phyloP scores from a whole-genome alignment of 768 basidiomycete genomes.

The Tulasnella calospora region DNA sequence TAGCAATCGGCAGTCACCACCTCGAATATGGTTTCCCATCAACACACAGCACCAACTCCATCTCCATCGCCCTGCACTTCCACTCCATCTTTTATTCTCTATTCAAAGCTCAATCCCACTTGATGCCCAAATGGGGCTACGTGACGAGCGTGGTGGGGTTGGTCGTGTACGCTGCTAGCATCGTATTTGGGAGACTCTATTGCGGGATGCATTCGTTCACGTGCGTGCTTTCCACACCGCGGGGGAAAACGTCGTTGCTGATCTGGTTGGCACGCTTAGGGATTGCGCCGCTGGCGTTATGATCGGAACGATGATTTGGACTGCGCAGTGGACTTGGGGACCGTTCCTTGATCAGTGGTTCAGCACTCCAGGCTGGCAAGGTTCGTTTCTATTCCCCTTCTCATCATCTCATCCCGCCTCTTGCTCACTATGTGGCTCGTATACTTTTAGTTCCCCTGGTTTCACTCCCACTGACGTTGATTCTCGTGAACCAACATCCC shows the following conservation, averaged over 20 bases:
- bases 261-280: not conserved
- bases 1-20: conserved; percentile 74
- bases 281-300: conserved; percentile 61
- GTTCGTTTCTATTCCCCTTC: conserved; percentile 30
- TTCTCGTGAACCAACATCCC: conserved; percentile 83
- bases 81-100: conserved; percentile 31
- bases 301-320: conserved; percentile 67
- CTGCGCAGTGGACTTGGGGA: conserved; percentile 37
- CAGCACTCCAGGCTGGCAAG: conserved; percentile 33
- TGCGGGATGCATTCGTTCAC: conserved; percentile 85
- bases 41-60: conserved; percentile 86
- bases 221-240: not conserved
- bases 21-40: conserved; percentile 95
- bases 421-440: not conserved
- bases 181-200: conserved; percentile 77
- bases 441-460: conserved; percentile 37
- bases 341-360: conserved; percentile 43
- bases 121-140: conserved; percentile 11
- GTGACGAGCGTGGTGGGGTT: conserved; percentile 34
- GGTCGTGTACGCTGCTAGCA: conserved; percentile 57
- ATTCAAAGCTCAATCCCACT: not conserved
- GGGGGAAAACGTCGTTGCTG: not conserved
- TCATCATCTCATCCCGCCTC: not conserved
- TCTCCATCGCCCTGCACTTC: conserved; percentile 83
- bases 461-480: conserved; percentile 46